Evolutionary conservation across 345 rosid species (phyloP).

Genomic region (Syzygium aromaticum): DNA sequence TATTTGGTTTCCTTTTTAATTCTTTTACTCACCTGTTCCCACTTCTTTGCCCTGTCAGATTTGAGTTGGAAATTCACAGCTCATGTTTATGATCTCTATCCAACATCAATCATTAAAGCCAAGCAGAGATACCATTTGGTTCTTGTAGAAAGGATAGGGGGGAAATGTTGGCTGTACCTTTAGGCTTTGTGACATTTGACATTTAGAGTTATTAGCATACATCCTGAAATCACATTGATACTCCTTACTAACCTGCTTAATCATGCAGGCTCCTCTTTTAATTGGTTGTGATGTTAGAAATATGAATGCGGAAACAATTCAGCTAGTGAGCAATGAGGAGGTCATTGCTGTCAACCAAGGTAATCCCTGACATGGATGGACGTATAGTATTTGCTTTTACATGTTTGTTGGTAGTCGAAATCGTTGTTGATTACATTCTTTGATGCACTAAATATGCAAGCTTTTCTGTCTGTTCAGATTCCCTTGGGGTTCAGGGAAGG

Average conservation of each 20-base stretch:
- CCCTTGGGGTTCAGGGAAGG: slow-evolving; percentile 97
- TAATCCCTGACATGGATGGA: slow-evolving; percentile 6
- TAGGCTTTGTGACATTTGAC: not conserved
- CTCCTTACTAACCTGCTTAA: not conserved
- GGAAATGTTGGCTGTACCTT: not conserved
- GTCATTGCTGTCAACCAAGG: slow-evolving; percentile 95
- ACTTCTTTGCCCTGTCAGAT: not conserved
- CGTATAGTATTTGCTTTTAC: not conserved
- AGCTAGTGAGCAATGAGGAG: slow-evolving; percentile 78
- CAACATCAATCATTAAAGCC: not conserved
- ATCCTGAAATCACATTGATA: not conserved
- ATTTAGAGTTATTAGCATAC: not conserved
- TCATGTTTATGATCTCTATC: not conserved
- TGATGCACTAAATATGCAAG: not conserved
- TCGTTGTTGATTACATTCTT: not conserved
- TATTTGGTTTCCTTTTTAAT: not conserved
- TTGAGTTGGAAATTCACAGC: not conserved
- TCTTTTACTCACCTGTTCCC: not conserved
- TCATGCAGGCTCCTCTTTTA: slow-evolving; percentile 86
- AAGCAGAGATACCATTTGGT: not conserved
- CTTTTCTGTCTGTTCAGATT: slow-evolving; percentile 36
- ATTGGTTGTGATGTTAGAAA: slow-evolving; percentile 91
- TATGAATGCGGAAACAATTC: slow-evolving; percentile 66
- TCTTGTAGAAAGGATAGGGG: not conserved
- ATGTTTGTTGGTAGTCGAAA: not conserved